phyloP scores from a whole-genome alignment of 2,329 filamentous ascomycete genomes.

The Colletotrichum gigasporum region DNA sequence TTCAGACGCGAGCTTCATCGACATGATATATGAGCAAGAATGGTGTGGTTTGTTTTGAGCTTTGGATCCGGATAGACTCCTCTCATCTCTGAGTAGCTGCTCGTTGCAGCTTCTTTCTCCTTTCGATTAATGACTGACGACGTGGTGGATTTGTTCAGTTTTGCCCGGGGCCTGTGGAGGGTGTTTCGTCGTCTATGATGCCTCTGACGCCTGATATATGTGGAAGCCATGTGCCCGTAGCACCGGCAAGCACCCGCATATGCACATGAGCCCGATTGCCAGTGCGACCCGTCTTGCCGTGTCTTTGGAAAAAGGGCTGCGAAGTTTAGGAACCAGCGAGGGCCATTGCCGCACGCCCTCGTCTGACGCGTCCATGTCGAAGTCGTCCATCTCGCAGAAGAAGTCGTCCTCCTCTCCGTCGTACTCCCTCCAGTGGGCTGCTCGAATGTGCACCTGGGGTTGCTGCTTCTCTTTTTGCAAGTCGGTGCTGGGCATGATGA shows the following conservation, averaged over 20 bases:
- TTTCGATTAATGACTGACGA: not conserved
- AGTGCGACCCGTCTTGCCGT: constrained; percentile 41
- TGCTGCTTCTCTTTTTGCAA: constrained; percentile 9
- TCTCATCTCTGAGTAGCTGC: constrained; percentile 9
- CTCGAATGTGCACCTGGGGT: constrained; percentile 18
- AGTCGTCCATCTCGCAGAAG: constrained; percentile 26
- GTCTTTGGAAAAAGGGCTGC: constrained; percentile 31
- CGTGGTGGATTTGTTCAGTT: not conserved
- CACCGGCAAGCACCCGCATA: constrained; percentile 33
- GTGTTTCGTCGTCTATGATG: no score
- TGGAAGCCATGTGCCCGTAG: constrained; percentile 29
- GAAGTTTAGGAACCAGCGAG: constrained; percentile 19
- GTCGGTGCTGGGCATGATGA: constrained; percentile 9
- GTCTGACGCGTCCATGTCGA: constrained; percentile 1
- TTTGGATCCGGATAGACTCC: constrained; percentile 19
- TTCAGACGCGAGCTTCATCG: constrained; percentile 7
- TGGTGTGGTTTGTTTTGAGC: not conserved
- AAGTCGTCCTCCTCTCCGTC: constrained; percentile 30
- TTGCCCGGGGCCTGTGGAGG: not conserved
- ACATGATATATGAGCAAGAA: constrained; percentile 18
- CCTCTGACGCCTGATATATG: constrained; percentile 24
- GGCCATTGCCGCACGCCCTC: constrained; percentile 13
- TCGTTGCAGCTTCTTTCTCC: not conserved
- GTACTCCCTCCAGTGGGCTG: constrained; percentile 32
- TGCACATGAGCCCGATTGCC: constrained; percentile 42